Evolutionary conservation across 2,329 filamentous ascomycete species (phyloP), one percentile per base, ranked within the genome.

Genomic region (Alternaria arborescens): DNA sequence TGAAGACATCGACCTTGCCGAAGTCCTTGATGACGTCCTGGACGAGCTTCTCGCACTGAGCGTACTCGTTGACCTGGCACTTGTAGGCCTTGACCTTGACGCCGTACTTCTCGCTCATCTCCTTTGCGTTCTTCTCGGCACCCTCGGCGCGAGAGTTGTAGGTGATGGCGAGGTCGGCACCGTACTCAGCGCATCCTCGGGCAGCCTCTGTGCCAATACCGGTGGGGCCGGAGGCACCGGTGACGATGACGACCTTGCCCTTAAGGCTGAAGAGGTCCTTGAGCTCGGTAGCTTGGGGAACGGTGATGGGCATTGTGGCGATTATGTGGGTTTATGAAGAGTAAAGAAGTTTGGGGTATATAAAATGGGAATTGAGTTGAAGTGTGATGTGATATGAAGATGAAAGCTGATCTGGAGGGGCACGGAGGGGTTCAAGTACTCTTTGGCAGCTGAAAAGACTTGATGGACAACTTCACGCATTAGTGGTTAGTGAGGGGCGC

Each of bases 41-140:
- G 70, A 89, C 86, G 57, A 89, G 80, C 77, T 83, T 78, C 75
- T 86, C 79, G 59, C 87, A 86, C 70, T 81, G 82, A 60, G 83
- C 81, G 80, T 85, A 88, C 78, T 82, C 81, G 75, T 83, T 81
- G 66, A 89, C 83, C 73, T 88, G 80, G 80, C 83, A 85, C 81
- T 90, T 88, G 86, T 90, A 90, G 62, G 88, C 86, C 81, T 88
- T 89, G 77, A 82, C 83, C 81, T 89, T 89, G 78, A 89, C 80
- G 66, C 87, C 87, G 79, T 88, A 89, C 69, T 83, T 83, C 69
- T 86, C 82, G 43, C 74, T 55, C 48, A 90, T 82, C 72, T 88
- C 86, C 76, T 87, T 83, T 62, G 87, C 87, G 80, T 89, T 90
- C 82, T 87, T 87, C 80, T 89, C 84, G 61, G 86, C 88, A 51